Conservation (phyloP, 768 basidiomycete genomes). For the Tubosaeta sp. region DNA sequence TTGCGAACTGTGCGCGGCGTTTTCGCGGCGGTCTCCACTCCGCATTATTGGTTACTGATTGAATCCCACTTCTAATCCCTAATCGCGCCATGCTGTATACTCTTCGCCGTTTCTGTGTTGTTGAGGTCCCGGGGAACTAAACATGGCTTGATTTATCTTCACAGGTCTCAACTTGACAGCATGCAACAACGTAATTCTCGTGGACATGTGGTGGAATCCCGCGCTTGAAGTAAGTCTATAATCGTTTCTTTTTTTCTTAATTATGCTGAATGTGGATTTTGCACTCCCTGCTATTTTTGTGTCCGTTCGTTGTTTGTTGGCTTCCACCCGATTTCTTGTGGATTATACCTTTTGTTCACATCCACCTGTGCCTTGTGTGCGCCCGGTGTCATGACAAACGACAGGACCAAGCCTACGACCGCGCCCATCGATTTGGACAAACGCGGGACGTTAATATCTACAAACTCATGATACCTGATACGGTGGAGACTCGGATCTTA, state of each 20-base stretch:
- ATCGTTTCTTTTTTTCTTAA: neutral
- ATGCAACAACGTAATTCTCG: slow-evolving; percentile 91
- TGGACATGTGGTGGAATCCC: slow-evolving; percentile 96
- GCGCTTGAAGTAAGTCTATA: slow-evolving; percentile 62
- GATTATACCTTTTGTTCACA: neutral
- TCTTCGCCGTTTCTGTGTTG: slow-evolving; percentile 1
- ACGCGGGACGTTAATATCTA: slow-evolving; percentile 81
- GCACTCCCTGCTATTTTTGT: neutral
- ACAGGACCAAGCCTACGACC: slow-evolving; percentile 91
- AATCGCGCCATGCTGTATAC: slow-evolving; percentile 1
- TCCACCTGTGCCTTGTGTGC: neutral
- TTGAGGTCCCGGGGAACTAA: neutral
- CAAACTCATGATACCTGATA: slow-evolving; percentile 82
- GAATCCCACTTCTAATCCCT: neutral
- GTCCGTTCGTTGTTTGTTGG: neutral
- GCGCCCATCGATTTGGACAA: slow-evolving; percentile 88
- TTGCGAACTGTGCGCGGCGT: neutral
- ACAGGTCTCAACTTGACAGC: slow-evolving; percentile 84
- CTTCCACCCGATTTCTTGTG: neutral
- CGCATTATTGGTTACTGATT: slow-evolving; percentile 11
- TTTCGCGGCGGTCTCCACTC: neutral
- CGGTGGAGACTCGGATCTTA: slow-evolving; percentile 86
- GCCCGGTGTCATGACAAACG: neutral
- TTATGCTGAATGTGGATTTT: slow-evolving; percentile 5
- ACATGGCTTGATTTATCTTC: slow-evolving; percentile 5